Evolutionary conservation across 2,329 filamentous ascomycete species (phyloP).

Genomic region (Ophiostoma triangulosporum): DNA sequence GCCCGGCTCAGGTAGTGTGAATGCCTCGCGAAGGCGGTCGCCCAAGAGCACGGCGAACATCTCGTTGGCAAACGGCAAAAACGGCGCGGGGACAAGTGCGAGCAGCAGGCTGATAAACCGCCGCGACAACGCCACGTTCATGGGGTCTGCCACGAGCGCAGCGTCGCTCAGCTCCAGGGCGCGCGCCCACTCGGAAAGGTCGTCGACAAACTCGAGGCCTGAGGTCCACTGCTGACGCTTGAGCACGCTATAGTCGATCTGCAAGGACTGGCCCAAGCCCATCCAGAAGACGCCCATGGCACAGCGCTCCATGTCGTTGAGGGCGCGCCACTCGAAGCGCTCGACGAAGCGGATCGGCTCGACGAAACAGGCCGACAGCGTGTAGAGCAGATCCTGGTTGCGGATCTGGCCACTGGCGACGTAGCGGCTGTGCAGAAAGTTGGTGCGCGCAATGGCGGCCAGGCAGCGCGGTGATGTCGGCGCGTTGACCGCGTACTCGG

Average conservation of each 20-base stretch:
- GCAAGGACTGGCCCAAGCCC: conserved; percentile 55
- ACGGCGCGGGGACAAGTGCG: conserved; percentile 33
- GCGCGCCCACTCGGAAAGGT: conserved; percentile 33
- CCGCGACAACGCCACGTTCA: conserved; percentile 39
- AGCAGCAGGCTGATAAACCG: conserved; percentile 48
- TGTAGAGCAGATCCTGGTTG: conserved; percentile 26
- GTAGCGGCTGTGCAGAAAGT: conserved; percentile 25
- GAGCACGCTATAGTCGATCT: conserved; percentile 34
- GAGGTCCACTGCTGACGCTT: conserved; percentile 26
- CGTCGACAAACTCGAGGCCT: conserved; percentile 37
- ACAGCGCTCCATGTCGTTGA: conserved; percentile 54
- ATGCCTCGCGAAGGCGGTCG: conserved; percentile 47
- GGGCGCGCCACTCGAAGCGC: conserved; percentile 54
- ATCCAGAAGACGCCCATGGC: conserved; percentile 60
- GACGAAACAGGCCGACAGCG: conserved; percentile 43
- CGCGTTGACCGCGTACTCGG: conserved; percentile 25
- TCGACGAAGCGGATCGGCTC: conserved; percentile 52
- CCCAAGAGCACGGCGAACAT: conserved; percentile 49
- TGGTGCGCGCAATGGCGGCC: conserved; percentile 24
- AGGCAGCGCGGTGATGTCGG: conserved; percentile 24
- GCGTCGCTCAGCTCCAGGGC: conserved; percentile 39
- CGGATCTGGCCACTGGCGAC: conserved; percentile 21
- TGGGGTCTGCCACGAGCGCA: conserved; percentile 39
- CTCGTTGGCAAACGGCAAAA: conserved; percentile 34
- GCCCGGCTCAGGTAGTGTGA: conserved; percentile 37